phyloP scores from a whole-genome alignment of 139 green algal genomes.

The Chlamydomonas applanata region DNA sequence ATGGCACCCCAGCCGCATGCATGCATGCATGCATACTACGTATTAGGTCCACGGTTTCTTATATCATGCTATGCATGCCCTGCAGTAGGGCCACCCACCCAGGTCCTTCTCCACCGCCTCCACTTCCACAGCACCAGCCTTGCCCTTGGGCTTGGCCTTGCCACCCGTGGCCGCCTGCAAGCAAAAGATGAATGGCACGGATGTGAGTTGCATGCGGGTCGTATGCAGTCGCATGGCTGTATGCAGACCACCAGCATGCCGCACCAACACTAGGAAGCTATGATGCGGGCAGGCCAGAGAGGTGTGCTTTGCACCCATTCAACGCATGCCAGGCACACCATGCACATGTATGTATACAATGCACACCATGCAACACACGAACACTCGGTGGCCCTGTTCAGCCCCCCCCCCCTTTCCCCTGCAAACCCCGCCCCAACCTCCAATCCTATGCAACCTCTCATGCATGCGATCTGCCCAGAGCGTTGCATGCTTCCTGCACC shows the following conservation, averaged over 20 bases:
- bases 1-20: too few relatives aligned
- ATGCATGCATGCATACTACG: too few relatives aligned
- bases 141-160: not conserved
- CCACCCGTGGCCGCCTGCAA: slow-evolving; percentile 29
- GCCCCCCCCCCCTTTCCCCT: not conserved
- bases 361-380: not conserved
- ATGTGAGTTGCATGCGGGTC: slow-evolving; percentile 26
- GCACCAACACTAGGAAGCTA: slow-evolving; percentile 9
- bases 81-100: slow-evolving; percentile 8
- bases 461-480: not conserved
- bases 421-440: not conserved
- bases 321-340: too few relatives aligned
- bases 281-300: too few relatives aligned
- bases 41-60: too few relatives aligned
- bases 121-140: slow-evolving; percentile 32
- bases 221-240: slow-evolving; percentile 71
- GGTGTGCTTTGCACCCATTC: too few relatives aligned
- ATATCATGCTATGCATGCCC: too few relatives aligned
- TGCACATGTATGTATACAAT: too few relatives aligned
- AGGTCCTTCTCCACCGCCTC: slow-evolving; percentile 52
- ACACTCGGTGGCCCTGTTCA: not conserved
- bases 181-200: too few relatives aligned
- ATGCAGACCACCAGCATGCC: slow-evolving; percentile 57
- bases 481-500: not conserved
- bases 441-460: not conserved